phyloP scores from a whole-genome alignment of 2,329 filamentous ascomycete genomes.

The Colletotrichum tofieldiae region DNA sequence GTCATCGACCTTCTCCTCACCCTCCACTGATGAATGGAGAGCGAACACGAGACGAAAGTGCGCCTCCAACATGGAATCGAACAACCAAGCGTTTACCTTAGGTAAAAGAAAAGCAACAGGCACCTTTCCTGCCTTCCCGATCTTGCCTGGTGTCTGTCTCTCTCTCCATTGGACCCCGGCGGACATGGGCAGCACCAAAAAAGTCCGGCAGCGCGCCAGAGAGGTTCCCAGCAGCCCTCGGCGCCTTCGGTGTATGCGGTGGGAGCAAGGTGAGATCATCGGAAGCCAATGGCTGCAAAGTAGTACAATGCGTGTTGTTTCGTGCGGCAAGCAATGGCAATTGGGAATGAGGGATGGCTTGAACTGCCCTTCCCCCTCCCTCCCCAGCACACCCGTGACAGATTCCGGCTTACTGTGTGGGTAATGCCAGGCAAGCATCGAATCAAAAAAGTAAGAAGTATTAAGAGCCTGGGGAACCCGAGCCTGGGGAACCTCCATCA shows the following conservation, averaged over 20 bases:
- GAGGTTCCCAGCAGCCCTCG: slow-evolving; percentile 9
- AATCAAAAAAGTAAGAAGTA: background rate
- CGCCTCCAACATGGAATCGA: slow-evolving; percentile 22
- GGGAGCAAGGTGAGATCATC: slow-evolving; percentile 25
- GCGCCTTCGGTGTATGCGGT: slow-evolving; percentile 16
- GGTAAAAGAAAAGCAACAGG: slow-evolving; percentile 15
- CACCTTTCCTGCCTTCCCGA: slow-evolving; percentile 25
- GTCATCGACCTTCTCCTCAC: background rate
- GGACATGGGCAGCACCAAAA: background rate
- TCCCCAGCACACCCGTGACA: background rate
- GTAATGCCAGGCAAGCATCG: background rate
- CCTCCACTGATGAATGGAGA: background rate
- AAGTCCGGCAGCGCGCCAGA: slow-evolving; percentile 20
- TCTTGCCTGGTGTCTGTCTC: slow-evolving; percentile 18
- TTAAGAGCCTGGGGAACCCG: slow-evolving; percentile 5
- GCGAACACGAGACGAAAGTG: slow-evolving; percentile 15
- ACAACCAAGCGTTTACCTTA: slow-evolving; percentile 16
- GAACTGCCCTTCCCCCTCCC: background rate
- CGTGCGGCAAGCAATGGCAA: background rate
- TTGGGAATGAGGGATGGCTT: background rate
- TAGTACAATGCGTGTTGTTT: background rate
- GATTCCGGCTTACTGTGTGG: background rate
- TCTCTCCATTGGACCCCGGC: slow-evolving; percentile 5
- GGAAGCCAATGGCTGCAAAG: background rate
- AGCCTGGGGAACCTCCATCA: background rate